Conservation (phyloP, 768 basidiomycete genomes). For the Boletus pseudopeckii region DNA sequence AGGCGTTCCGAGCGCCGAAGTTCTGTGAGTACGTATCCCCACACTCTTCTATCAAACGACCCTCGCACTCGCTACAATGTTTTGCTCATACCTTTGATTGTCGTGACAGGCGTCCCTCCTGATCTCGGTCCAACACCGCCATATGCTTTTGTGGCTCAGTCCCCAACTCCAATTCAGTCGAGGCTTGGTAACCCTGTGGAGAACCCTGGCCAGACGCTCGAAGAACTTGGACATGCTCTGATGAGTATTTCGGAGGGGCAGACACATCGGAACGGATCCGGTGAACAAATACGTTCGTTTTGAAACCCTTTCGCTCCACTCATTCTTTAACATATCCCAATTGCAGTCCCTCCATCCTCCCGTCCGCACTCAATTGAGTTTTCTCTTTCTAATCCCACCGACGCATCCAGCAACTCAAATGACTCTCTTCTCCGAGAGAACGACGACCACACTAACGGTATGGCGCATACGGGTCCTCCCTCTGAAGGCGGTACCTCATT, state of each 20-base stretch:
- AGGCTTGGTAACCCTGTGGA: background rate
- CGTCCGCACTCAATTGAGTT: background rate
- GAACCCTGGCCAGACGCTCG: conserved; percentile 14
- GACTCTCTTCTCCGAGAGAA: conserved; percentile 2
- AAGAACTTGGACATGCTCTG: conserved; percentile 20
- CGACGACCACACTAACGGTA: background rate
- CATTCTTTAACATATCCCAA: background rate
- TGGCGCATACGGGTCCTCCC: background rate
- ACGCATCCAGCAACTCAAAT: conserved; percentile 5
- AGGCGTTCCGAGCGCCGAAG: conserved; percentile 2
- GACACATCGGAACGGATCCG: background rate
- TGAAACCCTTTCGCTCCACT: background rate
- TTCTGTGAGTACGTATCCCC: background rate
- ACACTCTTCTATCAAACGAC: background rate
- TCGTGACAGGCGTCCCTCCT: background rate
- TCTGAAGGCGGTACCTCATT: background rate
- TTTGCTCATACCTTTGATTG: background rate
- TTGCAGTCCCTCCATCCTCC: background rate
- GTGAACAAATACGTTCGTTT: background rate
- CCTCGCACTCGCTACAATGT: background rate
- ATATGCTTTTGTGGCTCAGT: conserved; percentile 9
- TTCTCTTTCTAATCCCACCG: background rate
- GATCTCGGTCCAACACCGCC: conserved; percentile 27
- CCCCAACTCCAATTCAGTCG: background rate
- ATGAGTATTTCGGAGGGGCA: conserved; percentile 8